Base-by-base conservation (phyloP, 2,329 filamentous ascomycete genomes). In the Clarireedia homoeocarpa region DNA sequence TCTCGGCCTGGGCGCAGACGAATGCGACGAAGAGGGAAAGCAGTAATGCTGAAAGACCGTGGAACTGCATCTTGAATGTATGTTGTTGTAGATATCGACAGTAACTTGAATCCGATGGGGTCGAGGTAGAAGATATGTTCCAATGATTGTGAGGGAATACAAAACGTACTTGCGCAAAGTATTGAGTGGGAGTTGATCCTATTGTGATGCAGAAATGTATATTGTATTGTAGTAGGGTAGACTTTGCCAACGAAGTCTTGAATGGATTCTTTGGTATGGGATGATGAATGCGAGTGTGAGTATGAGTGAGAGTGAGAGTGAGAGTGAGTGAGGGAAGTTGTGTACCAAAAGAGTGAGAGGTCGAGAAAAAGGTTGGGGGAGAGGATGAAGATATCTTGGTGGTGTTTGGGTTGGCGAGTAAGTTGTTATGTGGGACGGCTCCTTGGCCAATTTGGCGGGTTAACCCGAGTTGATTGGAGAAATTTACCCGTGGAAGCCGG, bases 221-320 rank as follows among this genome's bases (percentile, higher is more conserved):
- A 40, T 40, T n/a, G n/a, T 36, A 26, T 20, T 20, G 20, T 20
- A 20, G 20, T 20, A 20, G 20, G 1, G 23, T 49, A 49, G 46
- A 55, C 52, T 55, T 55, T 55, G 52, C 52, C 52, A 55, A 55
- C 52, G 52, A 55, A 55, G 52, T 50, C 52, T 50, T 27, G 20
- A 6, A 45, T 45, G 20, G 39, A 14, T 40, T 40, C 17, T 20
- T 40, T 17, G 20, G 20, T 6, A 20, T n/a, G 10, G 42, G 10
- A 20, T 45, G 42, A 9, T 20, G 20, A 15, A 6, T 42, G 9
- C 6, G n/a, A 42, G 2, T 15, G n/a, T 1, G n/a, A 42, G 2
- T 15, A 3, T 1, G n/a, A 15, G 39, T 42, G n/a, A 15, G n/a
- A 42, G 39, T 42, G 6, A 9, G 7, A 23, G 42, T 6, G 15